Percentiles rank a stretch among this genome's conserved stretches.
phyloP scores from a whole-genome alignment of 2,329 filamentous ascomycete genomes.

The Fonsecaea pedrosoi region DNA sequence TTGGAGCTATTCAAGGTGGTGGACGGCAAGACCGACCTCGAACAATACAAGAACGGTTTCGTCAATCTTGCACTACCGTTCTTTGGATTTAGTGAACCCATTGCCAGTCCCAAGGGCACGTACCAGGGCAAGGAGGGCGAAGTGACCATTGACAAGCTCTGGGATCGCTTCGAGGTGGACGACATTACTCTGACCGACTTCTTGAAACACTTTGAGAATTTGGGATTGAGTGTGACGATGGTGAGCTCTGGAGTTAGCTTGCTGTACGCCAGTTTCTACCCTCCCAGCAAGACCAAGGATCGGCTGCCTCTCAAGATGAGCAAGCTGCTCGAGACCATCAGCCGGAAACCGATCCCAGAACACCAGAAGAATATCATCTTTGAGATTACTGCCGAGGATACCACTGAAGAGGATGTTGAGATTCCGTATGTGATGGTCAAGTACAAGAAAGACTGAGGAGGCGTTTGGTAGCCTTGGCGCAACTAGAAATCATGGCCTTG shows the following conservation, averaged over 20 bases:
- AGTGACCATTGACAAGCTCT: constrained; percentile 91
- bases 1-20: constrained; percentile 96
- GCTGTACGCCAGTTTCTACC: constrained; percentile 92
- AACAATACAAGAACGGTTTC: constrained; percentile 99
- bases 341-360: constrained; percentile 86
- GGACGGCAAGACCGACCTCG: constrained; percentile 93
- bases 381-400: constrained; percentile 91
- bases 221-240: constrained; percentile 86
- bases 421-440: constrained; percentile 95
- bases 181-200: constrained; percentile 87
- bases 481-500: not conserved
- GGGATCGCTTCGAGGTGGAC: constrained; percentile 89
- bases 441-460: constrained; percentile 47
- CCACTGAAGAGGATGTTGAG: constrained; percentile 90
- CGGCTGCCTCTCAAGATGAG: constrained; percentile 83
- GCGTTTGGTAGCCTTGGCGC: constrained; percentile 5
- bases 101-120: constrained; percentile 88
- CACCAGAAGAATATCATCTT: constrained; percentile 97
- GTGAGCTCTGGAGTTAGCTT: constrained; percentile 96
- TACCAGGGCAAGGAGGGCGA: constrained; percentile 81
- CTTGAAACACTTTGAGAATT: constrained; percentile 78
- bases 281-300: constrained; percentile 81
- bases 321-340: constrained; percentile 83
- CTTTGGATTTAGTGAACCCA: constrained; percentile 97
- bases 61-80: constrained; percentile 95